Percentiles rank a stretch among this genome's conserved stretches.
Evolutionary conservation across 2,329 filamentous ascomycete species (phyloP).

Genomic region (Tolypocladium tropicale): DNA sequence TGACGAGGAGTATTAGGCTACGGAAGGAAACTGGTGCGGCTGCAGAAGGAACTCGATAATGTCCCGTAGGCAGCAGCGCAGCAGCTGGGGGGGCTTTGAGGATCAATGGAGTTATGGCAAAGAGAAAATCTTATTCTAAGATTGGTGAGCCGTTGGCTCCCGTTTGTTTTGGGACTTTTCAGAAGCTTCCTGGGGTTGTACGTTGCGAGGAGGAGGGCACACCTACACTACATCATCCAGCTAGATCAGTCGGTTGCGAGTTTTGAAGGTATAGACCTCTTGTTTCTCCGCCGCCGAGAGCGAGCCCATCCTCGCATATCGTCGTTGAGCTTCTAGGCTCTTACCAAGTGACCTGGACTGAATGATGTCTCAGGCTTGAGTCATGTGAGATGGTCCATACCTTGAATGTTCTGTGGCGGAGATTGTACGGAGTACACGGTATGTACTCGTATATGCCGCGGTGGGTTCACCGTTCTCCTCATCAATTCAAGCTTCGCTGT

Average conservation of each 20-base stretch:
- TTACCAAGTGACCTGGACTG: neutral
- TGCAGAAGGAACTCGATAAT: too few species aligned
- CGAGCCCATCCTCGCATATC: neutral
- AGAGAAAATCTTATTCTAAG: neutral
- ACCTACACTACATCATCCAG: too few species aligned
- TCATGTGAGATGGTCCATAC: neutral
- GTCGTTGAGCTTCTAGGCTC: neutral
- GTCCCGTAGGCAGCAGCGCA: too few species aligned
- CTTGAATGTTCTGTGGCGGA: too few species aligned
- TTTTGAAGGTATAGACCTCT: neutral
- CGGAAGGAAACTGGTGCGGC: neutral
- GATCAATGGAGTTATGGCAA: neutral
- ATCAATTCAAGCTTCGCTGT: too few species aligned
- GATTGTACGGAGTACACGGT: too few species aligned
- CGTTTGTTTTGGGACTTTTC: conserved; percentile 1
- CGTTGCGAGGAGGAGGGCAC: conserved; percentile 3
- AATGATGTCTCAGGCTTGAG: neutral
- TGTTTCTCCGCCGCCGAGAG: neutral
- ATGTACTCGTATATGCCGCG: too few species aligned
- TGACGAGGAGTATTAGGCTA: too few species aligned
- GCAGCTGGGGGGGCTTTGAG: too few species aligned
- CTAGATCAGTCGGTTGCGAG: neutral
- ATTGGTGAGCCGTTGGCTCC: neutral
- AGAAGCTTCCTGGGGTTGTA: conserved; percentile 4
- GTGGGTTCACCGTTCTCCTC: too few species aligned